A percentile compares a stretch with the other conserved stretches of the same genome.
phyloP scores from a whole-genome alignment of 2,329 filamentous ascomycete species.

The Trichoderma pleuroti region DNA sequence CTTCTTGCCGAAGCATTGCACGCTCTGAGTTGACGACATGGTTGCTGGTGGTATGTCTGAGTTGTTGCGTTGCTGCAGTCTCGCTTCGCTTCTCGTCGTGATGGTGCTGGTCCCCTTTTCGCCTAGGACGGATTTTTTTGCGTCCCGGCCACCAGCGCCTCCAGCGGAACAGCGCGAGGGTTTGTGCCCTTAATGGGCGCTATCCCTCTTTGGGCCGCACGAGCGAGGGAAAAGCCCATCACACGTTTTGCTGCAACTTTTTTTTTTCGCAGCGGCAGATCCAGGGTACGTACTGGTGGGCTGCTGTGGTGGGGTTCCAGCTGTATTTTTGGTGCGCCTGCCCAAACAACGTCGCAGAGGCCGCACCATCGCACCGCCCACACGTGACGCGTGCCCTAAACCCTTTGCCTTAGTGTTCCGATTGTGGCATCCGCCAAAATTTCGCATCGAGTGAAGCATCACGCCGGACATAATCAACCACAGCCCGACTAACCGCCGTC shows the following conservation, averaged over 20 bases:
- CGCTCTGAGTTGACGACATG: slow-evolving; percentile 75
- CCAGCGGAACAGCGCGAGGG: slow-evolving; percentile 26
- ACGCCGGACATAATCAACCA: slow-evolving; percentile 35
- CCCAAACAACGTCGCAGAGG: not conserved
- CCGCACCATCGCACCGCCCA: not conserved
- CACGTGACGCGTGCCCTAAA: slow-evolving; percentile 36
- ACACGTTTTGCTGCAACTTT: not conserved
- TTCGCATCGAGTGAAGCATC: slow-evolving; percentile 34
- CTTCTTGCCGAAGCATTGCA: slow-evolving; percentile 99
- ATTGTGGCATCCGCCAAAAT: slow-evolving; percentile 36
- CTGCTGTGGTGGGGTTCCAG: not conserved
- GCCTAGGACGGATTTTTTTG: slow-evolving; percentile 25
- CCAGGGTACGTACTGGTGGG: not conserved
- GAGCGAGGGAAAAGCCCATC: too few species aligned
- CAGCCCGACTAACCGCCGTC: slow-evolving; percentile 37
- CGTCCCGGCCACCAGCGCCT: slow-evolving; percentile 17
- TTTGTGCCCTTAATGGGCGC: slow-evolving; percentile 34
- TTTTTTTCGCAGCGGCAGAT: not conserved
- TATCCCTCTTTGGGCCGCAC: slow-evolving; percentile 27
- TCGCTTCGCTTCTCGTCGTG: slow-evolving; percentile 20
- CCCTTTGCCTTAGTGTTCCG: slow-evolving; percentile 31
- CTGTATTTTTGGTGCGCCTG: not conserved
- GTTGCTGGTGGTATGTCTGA: slow-evolving; percentile 41
- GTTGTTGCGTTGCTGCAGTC: slow-evolving; percentile 26
- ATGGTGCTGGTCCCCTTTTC: slow-evolving; percentile 18